Percentiles rank a stretch among this genome's conserved stretches.
Evolutionary conservation across 192 early-diverging fungal genomes (phyloP).

Genomic region (Coemansia nantahalensis): DNA sequence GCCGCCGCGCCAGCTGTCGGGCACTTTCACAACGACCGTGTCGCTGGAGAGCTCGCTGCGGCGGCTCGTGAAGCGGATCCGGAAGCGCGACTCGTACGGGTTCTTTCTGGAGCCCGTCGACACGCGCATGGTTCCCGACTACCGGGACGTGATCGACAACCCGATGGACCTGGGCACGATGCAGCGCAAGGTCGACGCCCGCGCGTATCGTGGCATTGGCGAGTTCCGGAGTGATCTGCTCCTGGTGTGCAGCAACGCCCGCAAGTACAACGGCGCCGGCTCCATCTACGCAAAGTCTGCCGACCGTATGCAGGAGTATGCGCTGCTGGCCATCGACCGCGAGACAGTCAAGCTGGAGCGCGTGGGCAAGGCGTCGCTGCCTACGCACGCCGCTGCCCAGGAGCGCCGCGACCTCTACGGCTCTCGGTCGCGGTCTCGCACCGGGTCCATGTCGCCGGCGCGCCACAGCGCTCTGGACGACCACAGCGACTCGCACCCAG

Average conservation of each 20-base stretch:
- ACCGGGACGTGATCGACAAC: constrained; percentile 69
- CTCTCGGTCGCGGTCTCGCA: constrained; percentile 18
- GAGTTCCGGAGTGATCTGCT: constrained; percentile 76
- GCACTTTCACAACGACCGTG: constrained; percentile 28
- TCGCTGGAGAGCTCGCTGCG: constrained; percentile 59
- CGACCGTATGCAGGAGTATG: constrained; percentile 71
- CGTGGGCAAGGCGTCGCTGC: constrained; percentile 25
- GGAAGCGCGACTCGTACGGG: constrained; percentile 80
- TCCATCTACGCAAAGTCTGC: constrained; percentile 81
- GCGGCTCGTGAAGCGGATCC: constrained; percentile 63
- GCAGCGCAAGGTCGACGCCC: constrained; percentile 64
- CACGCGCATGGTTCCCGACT: constrained; percentile 71
- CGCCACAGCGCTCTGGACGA: constrained; percentile 23
- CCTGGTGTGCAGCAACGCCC: constrained; percentile 76
- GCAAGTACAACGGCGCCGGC: constrained; percentile 78
- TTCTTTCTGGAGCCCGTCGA: constrained; percentile 89
- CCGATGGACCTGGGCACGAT: constrained; percentile 96
- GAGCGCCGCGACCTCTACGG: constrained; percentile 15
- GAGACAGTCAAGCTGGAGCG: constrained; percentile 46
- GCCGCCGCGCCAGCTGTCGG: constrained; percentile 8
- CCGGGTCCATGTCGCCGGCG: constrained; percentile 20
- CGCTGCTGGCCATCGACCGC: constrained; percentile 67
- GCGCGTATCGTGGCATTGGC: constrained; percentile 62
- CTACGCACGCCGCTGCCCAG: constrained; percentile 2
- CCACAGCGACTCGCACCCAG: constrained; percentile 22